Evolutionary conservation across 1,284 basidiomycete genomes (phyloP), one percentile per base, ranked within the genome.

Genomic region (Chalciporus piperatoides): DNA sequence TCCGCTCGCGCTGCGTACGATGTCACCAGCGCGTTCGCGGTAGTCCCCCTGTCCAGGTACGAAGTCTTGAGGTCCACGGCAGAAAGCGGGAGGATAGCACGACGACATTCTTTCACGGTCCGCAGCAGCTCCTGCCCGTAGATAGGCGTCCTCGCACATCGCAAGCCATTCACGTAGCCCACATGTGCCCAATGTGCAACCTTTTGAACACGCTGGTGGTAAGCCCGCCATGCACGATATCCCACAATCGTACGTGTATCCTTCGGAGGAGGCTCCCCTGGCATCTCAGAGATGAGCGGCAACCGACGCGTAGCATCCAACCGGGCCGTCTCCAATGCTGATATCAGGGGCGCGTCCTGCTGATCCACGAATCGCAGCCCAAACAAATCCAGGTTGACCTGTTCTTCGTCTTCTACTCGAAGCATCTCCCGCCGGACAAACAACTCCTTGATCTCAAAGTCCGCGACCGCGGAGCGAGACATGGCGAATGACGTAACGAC

Each of bases 401-500:
- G 60, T 17, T 78, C 74, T 36, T 64, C 76, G 59, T 75, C 77
- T 6, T 76, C 67, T 8, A 76, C 69, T 7, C 67, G 61, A 9
- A 92, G 59, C 15, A 95, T 70, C 28, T 80, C 73, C 32, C 86
- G 80, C 19, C 94, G 80, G 12, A 95, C 70, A n/a, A 97, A 78
- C 6, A 97, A 67, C 48, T 96, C 94, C 64, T 86, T 84, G 69
- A 95, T 90, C 71, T 95, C 91, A 62, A 82, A 97, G 54, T 91
- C 88, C 14, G 86, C 84, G 17, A 88, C 75, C 4, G 88, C 91
- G 19, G 91, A 90, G 25, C 82, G 80, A 32, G 79, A 71, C 86
- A 94, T 92, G 0, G 88, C 84, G 67, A 97, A 96, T 6, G 92
- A 93, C 1, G 95, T 97, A 39, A 92, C 82, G 58, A 97, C 92